Evolutionary conservation across 257 asterid species (phyloP).

Genomic region (Przewalskia tangutica): DNA sequence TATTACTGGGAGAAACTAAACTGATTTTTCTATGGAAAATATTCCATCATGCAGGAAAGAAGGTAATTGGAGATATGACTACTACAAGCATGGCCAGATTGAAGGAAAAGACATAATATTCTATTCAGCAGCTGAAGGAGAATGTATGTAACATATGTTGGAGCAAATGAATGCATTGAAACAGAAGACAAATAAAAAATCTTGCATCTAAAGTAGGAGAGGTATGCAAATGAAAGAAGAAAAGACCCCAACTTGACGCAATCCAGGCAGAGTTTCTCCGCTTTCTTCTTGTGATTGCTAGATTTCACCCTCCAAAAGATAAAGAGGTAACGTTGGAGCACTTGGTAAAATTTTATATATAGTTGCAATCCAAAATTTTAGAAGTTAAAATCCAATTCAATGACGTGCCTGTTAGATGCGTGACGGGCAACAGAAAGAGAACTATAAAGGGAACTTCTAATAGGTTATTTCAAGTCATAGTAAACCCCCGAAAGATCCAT

Average conservation of each 20-base stretch:
- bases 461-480: background rate
- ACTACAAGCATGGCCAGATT: background rate
- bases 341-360: background rate
- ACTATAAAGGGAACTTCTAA: background rate
- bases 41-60: background rate
- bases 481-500: background rate
- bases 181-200: background rate
- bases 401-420: background rate
- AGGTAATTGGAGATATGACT: background rate
- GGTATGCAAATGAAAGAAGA: background rate
- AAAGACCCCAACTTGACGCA: background rate
- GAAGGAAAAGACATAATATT: background rate
- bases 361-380: background rate
- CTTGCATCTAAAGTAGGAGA: background rate
- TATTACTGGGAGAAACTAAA: background rate
- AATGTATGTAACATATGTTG: background rate
- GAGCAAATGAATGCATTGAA: background rate
- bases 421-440: background rate
- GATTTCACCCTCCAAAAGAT: background rate
- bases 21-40: background rate
- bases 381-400: background rate
- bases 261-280: background rate
- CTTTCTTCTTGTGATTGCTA: background rate
- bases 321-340: background rate
- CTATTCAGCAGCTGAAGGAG: background rate